Base-by-base conservation (phyloP, 1,284 basidiomycete genomes). In the Peniophora sp. region DNA sequence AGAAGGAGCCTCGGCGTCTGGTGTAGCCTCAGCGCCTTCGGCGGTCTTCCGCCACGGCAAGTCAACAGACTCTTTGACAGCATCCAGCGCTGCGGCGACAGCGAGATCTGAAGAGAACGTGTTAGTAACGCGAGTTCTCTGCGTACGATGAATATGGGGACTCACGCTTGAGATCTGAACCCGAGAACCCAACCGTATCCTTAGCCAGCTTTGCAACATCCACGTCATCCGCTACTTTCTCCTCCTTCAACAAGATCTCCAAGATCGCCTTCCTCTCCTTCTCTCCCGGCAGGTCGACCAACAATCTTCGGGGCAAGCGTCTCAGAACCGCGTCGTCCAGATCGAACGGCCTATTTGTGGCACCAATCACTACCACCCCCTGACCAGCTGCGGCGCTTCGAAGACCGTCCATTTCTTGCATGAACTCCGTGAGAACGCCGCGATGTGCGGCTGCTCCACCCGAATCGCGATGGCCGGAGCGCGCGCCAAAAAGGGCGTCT, bases 361-460 rank as follows among this genome's bases (percentile, higher is more conserved):
- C 95, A 32, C 95, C 95, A 53, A 98, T 93, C 47, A 98, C 88
- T 47, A 97, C 87, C 48, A 97, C 85, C 55, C 81, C 87, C 62
- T 85, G 85, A 58, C 92, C 90, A 60, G 78, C 79, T 24, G 82
- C 85, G 8, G 85, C 80, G 61, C 81, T 91, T n/a, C 37, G 6
- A 52, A 96, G 69, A 2, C 95, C 95, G 61, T 98, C 95, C 94
- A 98, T 97, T 64, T 97, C 94, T 64, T 97, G 94, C 95, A 98
- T 97, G 65, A 98, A 95, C 64, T 97, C 94, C 18, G 91, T 89
- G 61, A 93, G 84, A 50, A 91, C 80, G 23, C 86, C 85, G 55
- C 89, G 80, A 67, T 92, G 93, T 24, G 88, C 93, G 65, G 87
- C 81, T 54, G 73, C 86, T 55, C 91, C 85, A 5, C 90, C 92